A percentile compares a stretch with the other conserved stretches of the same genome.
These are phyloP conservation scores for Ehretia macrophylla DNA, from an alignment of 257 asterid genomes.

Conservation along the genomic window DNA sequence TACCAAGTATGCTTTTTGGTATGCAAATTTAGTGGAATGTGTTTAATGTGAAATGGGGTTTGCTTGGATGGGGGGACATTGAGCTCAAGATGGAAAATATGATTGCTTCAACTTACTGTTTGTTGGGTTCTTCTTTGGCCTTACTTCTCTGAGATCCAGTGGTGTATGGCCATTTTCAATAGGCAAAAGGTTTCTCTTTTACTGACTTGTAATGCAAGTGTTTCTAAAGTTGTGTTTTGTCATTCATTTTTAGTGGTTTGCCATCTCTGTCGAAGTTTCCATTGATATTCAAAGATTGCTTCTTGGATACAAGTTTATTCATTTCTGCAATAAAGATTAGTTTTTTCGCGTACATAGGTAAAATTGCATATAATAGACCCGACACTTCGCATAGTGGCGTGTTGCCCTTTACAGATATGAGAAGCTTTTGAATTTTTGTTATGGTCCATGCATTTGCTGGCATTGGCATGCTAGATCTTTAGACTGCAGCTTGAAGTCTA, in stretches of 20 bases:
- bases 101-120: slow-evolving; percentile 37
- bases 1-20: neutral
- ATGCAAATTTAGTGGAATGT: slow-evolving; percentile 8
- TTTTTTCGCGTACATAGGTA: slow-evolving; percentile 11
- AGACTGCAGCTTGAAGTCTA: slow-evolving; percentile 13
- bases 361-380: no score
- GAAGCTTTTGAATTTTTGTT: slow-evolving; percentile 8
- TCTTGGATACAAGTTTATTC: neutral
- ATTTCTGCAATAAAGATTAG: slow-evolving; percentile 17
- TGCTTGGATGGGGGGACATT: slow-evolving; percentile 37
- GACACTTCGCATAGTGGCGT: no score
- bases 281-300: slow-evolving; percentile 19
- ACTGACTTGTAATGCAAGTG: slow-evolving; percentile 49
- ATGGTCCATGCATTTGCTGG: slow-evolving; percentile 29
- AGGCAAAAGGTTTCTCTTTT: slow-evolving; percentile 15
- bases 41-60: slow-evolving; percentile 54
- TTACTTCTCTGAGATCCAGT: slow-evolving; percentile 44
- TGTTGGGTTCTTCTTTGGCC: slow-evolving; percentile 42
- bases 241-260: slow-evolving; percentile 11
- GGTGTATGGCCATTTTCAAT: slow-evolving; percentile 31
- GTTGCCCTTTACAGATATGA: neutral
- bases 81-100: slow-evolving; percentile 50
- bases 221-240: slow-evolving; percentile 29
- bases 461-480: slow-evolving; percentile 33
- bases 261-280: slow-evolving; percentile 16